Conservation (phyloP, 202 grass and related monocot species). For the Setaria viridis region DNA sequence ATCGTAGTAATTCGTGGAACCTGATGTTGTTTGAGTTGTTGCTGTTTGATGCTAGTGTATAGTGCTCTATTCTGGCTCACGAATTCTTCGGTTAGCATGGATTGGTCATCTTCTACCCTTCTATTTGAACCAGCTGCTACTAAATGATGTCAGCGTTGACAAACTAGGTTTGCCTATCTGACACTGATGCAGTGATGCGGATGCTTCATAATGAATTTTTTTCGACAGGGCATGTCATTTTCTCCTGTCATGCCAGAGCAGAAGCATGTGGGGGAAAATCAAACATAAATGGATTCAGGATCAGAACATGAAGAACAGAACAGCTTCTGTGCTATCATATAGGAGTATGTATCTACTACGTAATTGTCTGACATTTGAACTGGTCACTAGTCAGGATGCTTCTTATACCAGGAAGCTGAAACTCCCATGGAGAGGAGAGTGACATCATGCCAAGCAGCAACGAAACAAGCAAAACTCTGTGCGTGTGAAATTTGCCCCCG, state of each 20-base stretch:
- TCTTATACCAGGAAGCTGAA: neutral
- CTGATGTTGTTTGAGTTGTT: slow-evolving; percentile 7
- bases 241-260: neutral
- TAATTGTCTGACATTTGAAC: too few relatives aligned
- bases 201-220: slow-evolving; percentile 8
- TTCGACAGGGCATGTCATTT: neutral
- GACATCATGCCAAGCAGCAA: neutral
- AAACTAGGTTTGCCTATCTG: neutral
- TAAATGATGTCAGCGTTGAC: neutral
- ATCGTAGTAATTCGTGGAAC: slow-evolving; percentile 33
- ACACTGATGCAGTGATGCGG: slow-evolving; percentile 13
- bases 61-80: neutral
- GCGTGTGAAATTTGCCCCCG: slow-evolving; percentile 39
- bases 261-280: neutral
- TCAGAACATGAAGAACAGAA: neutral
- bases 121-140: neutral
- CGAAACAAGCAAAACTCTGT: slow-evolving; percentile 8
- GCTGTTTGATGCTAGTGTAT: slow-evolving; percentile 7
- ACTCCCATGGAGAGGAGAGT: neutral
- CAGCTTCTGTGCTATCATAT: too few relatives aligned
- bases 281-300: neutral
- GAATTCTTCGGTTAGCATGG: neutral
- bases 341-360: too few relatives aligned
- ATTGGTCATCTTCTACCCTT: neutral
- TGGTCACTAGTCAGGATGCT: too few relatives aligned